Base-by-base conservation (phyloP, 345 rosid genomes). In the Aquilaria sinensis region DNA sequence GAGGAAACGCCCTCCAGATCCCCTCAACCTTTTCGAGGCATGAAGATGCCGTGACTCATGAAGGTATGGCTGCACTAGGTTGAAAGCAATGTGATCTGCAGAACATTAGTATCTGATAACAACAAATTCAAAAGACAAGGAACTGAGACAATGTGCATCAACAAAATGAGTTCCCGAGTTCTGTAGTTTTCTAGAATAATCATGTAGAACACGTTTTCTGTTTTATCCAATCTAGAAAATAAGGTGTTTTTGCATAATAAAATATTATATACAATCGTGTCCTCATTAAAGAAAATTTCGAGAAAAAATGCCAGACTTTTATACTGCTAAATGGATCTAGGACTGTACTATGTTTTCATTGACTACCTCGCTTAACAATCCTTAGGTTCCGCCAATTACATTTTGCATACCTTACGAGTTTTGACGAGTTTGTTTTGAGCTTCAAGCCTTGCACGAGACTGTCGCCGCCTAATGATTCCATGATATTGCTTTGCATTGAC, bases 1-100 rank as follows among this genome's bases (percentile, higher is more conserved):
- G 57, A 89, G 85, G 65, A 89, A 89, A 33, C 90, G 86, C 14
- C 90, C 96, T 12, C 96, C 89, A 1, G 88, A 75, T 48, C 96
- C 96, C 64, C 93, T 81, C 6, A 86, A 83, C 70, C 92, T 82
- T 67, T 77, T 79, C 31, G 82, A 64, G 34, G 96, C 96, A 76
- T 89, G 96, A 51, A 70, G 73, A 72, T 89, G 96, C 55, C 96
- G 81, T 57, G 96, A 86, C 71, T 89, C 88, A 0, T 86, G 96
- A 67, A 89, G 90, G 68, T 89, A 89, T 0, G 85, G 90, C 92
- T 89, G 80, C 74, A 70, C 31, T 10, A 37, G 8, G 43, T 37
- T 37, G 43, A 9, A 37, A 37, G 3, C 43, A 37, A 2, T 37
- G 5, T 37, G 30, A 37, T 50, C 57, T 58, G 12, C 12, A 31